Percentiles rank a stretch among this genome's conserved stretches.
Conservation (phyloP, 2,329 filamentous ascomycete species). For the Pseudogymnoascus sp. region DNA sequence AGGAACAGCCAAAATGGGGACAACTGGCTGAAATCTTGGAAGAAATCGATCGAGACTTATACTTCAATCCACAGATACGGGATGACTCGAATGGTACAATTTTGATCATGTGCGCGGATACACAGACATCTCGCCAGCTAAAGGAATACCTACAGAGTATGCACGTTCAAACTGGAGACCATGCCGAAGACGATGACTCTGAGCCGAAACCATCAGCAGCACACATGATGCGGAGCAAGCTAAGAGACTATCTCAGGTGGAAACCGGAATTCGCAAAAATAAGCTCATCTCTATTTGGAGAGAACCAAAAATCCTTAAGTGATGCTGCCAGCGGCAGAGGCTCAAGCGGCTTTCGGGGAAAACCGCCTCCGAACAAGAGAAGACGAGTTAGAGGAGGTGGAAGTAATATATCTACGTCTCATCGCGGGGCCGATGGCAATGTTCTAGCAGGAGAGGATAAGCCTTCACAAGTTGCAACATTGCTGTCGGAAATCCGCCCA, state of each 20-base stretch:
- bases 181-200: conserved; percentile 31
- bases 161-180: conserved; percentile 54
- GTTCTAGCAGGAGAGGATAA: conserved; percentile 74
- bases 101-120: conserved; percentile 90
- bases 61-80: conserved; percentile 67
- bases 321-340: conserved; percentile 43
- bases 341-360: conserved; percentile 41
- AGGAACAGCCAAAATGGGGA: conserved; percentile 92
- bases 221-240: conserved; percentile 82
- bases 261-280: conserved; percentile 83
- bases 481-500: conserved; percentile 77
- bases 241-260: conserved; percentile 84
- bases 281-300: conserved; percentile 67
- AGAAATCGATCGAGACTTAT: conserved; percentile 86
- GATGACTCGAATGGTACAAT: conserved; percentile 89
- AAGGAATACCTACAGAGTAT: conserved; percentile 88
- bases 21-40: conserved; percentile 82
- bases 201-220: conserved; percentile 62
- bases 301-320: conserved; percentile 68
- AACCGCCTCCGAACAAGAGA: conserved; percentile 75
- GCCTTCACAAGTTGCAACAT: conserved; percentile 69
- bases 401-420: conserved; percentile 43
- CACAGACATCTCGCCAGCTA: conserved; percentile 77
- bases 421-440: conserved; percentile 64
- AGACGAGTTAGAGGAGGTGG: conserved; percentile 77